A percentile compares a stretch with the other conserved stretches of the same genome.
Conservation (phyloP, 441 rosid species). For the Omphalea diandra region DNA sequence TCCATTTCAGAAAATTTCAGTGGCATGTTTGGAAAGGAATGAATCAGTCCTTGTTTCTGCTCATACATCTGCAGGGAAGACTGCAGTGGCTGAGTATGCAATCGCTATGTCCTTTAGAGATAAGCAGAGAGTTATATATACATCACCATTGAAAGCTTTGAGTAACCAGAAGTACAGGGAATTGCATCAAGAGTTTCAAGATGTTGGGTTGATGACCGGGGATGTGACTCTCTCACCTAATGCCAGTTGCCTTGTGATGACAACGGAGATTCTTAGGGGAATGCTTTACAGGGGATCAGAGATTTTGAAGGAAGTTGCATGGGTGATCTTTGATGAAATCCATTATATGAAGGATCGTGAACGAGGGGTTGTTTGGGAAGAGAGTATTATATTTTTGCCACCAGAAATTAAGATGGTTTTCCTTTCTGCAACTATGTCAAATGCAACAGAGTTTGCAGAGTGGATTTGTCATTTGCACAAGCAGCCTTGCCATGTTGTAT, state of each 20-base stretch:
- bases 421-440: conserved; percentile 96
- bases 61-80: conserved; percentile 94
- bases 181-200: conserved; percentile 82
- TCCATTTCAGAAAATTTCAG: conserved; percentile 88
- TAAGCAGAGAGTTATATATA: conserved; percentile 88
- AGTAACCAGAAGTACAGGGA: conserved; percentile 97
- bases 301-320: conserved; percentile 93
- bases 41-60: conserved; percentile 98
- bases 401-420: conserved; percentile 98
- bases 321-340: conserved; percentile 96
- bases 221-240: conserved; percentile 94
- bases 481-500: conserved; percentile 96
- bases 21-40: conserved; percentile 86
- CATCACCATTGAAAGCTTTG: conserved; percentile 94
- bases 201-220: conserved; percentile 98
- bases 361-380: conserved; percentile 98
- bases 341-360: conserved; percentile 98
- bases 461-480: conserved; percentile 94
- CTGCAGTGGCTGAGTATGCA: conserved; percentile 97
- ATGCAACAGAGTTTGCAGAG: conserved; percentile 94
- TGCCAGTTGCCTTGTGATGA: conserved; percentile 94
- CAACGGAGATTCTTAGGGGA: conserved; percentile 92
- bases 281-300: conserved; percentile 96
- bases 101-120: conserved; percentile 96
- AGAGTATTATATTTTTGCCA: conserved; percentile 89